Percentiles rank a stretch among this genome's conserved stretches.
phyloP scores from a whole-genome alignment of 2,329 filamentous ascomycete species.

The Claviceps sp. region DNA sequence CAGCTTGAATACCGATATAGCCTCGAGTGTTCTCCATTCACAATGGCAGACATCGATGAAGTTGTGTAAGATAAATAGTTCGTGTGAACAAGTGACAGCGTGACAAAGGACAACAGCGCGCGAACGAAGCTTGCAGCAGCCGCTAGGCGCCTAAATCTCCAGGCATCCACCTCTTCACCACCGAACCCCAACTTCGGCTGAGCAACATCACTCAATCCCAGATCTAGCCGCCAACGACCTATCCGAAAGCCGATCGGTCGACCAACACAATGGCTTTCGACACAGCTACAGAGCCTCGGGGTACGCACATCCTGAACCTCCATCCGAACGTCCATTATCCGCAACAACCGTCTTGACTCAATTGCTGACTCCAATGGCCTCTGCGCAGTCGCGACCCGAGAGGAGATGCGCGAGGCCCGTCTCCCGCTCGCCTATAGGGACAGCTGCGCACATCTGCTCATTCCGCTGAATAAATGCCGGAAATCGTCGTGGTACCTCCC shows the following conservation, averaged over 20 bases:
- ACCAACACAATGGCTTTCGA: constrained; percentile 23
- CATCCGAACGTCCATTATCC: background rate
- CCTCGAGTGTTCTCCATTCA: too few species aligned
- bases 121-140: too few species aligned
- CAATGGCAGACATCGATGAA: too few species aligned
- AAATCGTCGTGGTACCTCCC: constrained; percentile 84
- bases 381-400: constrained; percentile 59
- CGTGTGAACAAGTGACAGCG: too few species aligned
- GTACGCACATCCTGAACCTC: constrained; percentile 15
- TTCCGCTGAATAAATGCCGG: constrained; percentile 91
- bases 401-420: constrained; percentile 86
- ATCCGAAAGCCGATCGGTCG: constrained; percentile 21
- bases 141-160: constrained; percentile 10
- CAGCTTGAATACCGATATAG: too few species aligned
- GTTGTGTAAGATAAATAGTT: too few species aligned
- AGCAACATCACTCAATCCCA: constrained; percentile 9
- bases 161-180: constrained; percentile 12
- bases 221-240: constrained; percentile 15
- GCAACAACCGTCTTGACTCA: background rate
- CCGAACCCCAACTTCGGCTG: constrained; percentile 14
- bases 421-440: constrained; percentile 87
- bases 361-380: background rate
- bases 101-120: too few species aligned
- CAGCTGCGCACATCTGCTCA: constrained; percentile 86
- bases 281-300: constrained; percentile 23